Conservation (phyloP, 1,139 yeast genomes). For the Geotrichum aggregatum region DNA sequence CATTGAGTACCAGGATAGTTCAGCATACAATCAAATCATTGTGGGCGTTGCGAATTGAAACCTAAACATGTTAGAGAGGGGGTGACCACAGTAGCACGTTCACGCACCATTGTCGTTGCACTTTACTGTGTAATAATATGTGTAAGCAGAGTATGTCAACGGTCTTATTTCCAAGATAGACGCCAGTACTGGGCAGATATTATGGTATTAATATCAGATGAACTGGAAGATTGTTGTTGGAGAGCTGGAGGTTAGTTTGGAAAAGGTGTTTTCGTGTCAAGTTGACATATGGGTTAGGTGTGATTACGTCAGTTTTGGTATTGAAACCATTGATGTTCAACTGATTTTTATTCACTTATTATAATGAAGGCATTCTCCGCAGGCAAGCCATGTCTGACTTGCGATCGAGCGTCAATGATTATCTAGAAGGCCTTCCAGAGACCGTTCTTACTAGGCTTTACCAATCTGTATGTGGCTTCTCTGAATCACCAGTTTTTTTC, state of each 20-base stretch:
- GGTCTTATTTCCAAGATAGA: background rate
- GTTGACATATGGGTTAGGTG: conserved; percentile 8
- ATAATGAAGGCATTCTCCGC: background rate
- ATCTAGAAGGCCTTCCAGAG: conserved; percentile 83
- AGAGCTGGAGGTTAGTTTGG: background rate
- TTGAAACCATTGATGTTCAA: too few relatives aligned
- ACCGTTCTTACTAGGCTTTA: conserved; percentile 75
- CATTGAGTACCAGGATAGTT: background rate
- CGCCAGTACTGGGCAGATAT: too few relatives aligned
- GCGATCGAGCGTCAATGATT: conserved; percentile 79
- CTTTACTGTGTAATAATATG: background rate
- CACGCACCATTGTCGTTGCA: conserved; percentile 11
- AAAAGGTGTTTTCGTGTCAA: conserved; percentile 17
- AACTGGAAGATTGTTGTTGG: conserved; percentile 4
- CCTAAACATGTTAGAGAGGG: conserved; percentile 23
- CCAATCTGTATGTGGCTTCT: conserved; percentile 40
- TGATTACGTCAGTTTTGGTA: too few relatives aligned
- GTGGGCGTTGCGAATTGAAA: conserved; percentile 39
- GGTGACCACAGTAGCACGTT: too few relatives aligned
- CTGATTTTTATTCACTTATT: too few relatives aligned
- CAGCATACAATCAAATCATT: conserved; percentile 61
- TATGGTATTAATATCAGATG: background rate
- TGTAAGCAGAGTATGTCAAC: background rate
- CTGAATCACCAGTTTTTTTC: background rate
- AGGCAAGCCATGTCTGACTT: conserved; percentile 7